Conservation (phyloP, 2,329 filamentous ascomycete genomes). For the Zymoseptoria pseudotritici region DNA sequence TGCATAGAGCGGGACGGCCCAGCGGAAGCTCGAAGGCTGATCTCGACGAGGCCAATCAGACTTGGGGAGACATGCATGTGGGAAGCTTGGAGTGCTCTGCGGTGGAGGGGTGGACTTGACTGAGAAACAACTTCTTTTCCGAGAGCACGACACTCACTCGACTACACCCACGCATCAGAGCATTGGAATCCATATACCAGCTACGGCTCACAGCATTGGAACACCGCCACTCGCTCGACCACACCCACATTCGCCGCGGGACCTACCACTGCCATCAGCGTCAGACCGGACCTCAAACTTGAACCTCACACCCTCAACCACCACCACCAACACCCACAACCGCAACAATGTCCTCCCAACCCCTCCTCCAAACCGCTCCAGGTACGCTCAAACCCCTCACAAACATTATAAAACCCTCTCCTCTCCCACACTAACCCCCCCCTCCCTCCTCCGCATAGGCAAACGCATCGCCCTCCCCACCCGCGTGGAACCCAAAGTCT, state of each 20-base stretch:
- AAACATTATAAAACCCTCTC: constrained; percentile 1
- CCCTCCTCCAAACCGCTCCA: constrained; percentile 86
- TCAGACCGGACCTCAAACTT: not conserved
- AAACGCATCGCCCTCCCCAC: constrained; percentile 98
- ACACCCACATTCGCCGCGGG: not conserved
- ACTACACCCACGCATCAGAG: not conserved
- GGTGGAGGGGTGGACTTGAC: not conserved
- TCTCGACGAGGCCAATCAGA: not conserved
- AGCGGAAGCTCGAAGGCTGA: not conserved
- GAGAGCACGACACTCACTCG: not conserved
- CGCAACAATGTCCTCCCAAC: constrained; percentile 80
- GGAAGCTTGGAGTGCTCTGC: not conserved
- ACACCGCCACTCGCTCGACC: not conserved
- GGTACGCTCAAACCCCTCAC: constrained; percentile 46
- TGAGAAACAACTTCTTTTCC: not conserved
- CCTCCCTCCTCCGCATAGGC: constrained; percentile 48
- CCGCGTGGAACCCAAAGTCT: constrained; percentile 97
- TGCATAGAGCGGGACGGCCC: not conserved
- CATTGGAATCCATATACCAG: not conserved
- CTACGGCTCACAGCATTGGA: not conserved
- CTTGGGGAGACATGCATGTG: not conserved
- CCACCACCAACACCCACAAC: not conserved
- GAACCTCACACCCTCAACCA: not conserved
- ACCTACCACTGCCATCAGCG: constrained; percentile 3
- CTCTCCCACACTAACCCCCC: not conserved